Evolutionary conservation across 805 yeast genomes (phyloP), one percentile per base, ranked within the genome.

Genomic region (Scheffersomyces stipitis): DNA sequence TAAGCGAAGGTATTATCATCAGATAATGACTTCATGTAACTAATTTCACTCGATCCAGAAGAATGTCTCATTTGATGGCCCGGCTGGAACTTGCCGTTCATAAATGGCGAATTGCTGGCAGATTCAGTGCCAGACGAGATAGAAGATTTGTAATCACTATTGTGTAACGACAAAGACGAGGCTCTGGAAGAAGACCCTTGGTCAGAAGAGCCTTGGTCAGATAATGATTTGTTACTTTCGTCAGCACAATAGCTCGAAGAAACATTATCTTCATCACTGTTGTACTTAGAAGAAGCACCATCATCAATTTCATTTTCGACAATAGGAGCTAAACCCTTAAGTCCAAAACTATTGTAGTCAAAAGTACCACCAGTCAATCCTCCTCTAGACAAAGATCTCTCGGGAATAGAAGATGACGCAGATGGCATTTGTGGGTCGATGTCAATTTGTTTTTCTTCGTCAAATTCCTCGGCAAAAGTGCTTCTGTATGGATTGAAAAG

Each of bases 131-230:
- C 66, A n/a, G 67, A 62, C 23, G 60, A 54, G 18, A 62, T 56
- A 7, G 67, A 60, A 6, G 65, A 59, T 42, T 63, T 60, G 49
- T 58, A 58, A 42, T 65, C 68, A 41, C 65, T 58, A 28, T 60
- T 52, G 43, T 64, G 69, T 46, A 69, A 64, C 1, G 73, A 68
- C 34, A 64, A 56, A 9, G 62, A 51, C 5, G 70, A 64, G 4
- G 54, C 51, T 22, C 66, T 60, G 3, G 65, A 57, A 8, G 58
- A 50, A 3, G 46, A 34, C 10, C 24, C 24, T 22, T 54, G 60
- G 32, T 53, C 54, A 14, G 38, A 48, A 18, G 38, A 48, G 35
- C 28, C 37, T 34, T 33, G 48, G 38, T 52, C 47, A 31, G 34
- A 34, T 12, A 53, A 42, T 15, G 52, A 49, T 22, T 36, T 44